Percentiles rank a stretch among this genome's conserved stretches.
These are phyloP conservation scores for Pythium brachiatum DNA, from an alignment of 352 stramenopile species.

Conservation along the genomic window DNA sequence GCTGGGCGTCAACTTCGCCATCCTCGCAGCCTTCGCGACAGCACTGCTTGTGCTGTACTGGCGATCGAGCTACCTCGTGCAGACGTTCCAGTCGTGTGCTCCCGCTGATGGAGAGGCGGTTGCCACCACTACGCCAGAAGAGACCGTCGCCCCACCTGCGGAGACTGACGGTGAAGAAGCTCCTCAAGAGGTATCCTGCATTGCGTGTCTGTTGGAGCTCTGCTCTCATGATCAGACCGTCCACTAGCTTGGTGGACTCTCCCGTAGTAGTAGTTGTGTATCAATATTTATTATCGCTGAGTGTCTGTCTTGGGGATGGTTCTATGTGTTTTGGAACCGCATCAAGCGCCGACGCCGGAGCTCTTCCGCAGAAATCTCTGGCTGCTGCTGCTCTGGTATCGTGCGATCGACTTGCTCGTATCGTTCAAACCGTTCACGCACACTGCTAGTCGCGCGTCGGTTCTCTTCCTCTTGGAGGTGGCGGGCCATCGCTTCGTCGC, in stretches of 20 bases:
- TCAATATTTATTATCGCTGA: conserved; percentile 4
- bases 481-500: conserved; percentile 25
- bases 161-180: neutral
- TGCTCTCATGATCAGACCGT: neutral
- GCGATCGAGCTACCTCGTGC: conserved; percentile 36
- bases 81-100: conserved; percentile 22
- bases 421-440: conserved; percentile 10
- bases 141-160: neutral
- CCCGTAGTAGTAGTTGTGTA: neutral
- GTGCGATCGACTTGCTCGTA: conserved; percentile 10
- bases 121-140: neutral
- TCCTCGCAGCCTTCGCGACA: conserved; percentile 25
- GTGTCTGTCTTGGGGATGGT: conserved; percentile 3
- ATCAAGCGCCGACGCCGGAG: conserved; percentile 31
- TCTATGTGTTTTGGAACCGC: conserved; percentile 23
- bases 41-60: conserved; percentile 37
- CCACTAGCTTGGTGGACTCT: neutral
- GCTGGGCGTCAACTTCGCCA: conserved; percentile 31
- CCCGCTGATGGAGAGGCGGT: neutral
- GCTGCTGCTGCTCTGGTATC: neutral
- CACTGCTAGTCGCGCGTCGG: neutral
- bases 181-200: conserved; percentile 2
- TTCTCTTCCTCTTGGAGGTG: conserved; percentile 33
- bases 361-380: conserved; percentile 27
- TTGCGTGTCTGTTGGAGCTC: conserved; percentile 28